These are phyloP conservation scores for Fusarium floridanum DNA, from an alignment of 2,329 filamentous ascomycete genomes.

Conservation along the genomic window DNA sequence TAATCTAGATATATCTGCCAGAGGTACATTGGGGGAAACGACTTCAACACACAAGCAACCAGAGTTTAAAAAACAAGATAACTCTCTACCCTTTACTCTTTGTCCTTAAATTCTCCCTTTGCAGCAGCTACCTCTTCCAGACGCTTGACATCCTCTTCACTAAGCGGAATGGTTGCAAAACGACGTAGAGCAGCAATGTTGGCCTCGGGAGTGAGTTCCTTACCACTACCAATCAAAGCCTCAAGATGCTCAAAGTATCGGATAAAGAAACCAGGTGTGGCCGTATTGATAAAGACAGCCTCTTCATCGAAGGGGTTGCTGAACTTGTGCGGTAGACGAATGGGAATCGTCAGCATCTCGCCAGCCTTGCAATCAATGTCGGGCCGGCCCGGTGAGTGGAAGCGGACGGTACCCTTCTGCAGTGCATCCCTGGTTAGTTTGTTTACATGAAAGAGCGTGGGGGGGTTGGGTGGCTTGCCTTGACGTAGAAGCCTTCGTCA, in stretches of 20 bases:
- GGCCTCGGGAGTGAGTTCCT: constrained; percentile 31
- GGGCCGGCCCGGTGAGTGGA: constrained; percentile 35
- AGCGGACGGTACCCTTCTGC: constrained; percentile 40
- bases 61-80: neutral
- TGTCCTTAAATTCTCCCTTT: neutral
- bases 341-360: constrained; percentile 38
- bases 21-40: neutral
- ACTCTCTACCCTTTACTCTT: neutral
- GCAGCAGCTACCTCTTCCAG: constrained; percentile 9
- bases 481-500: constrained; percentile 40
- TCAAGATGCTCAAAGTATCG: constrained; percentile 42
- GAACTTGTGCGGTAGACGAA: constrained; percentile 43
- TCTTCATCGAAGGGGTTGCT: constrained; percentile 44
- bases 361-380: constrained; percentile 39
- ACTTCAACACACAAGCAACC: neutral
- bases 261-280: constrained; percentile 40
- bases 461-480: constrained; percentile 4
- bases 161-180: constrained; percentile 35
- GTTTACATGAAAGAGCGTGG: neutral
- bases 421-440: neutral
- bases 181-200: constrained; percentile 34
- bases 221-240: constrained; percentile 29
- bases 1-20: neutral
- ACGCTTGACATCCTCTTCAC: constrained; percentile 26
- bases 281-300: constrained; percentile 42